Evolutionary conservation across 495 filamentous ascomycete species (phyloP).

Genomic region (Articulospora tetracladia): DNA sequence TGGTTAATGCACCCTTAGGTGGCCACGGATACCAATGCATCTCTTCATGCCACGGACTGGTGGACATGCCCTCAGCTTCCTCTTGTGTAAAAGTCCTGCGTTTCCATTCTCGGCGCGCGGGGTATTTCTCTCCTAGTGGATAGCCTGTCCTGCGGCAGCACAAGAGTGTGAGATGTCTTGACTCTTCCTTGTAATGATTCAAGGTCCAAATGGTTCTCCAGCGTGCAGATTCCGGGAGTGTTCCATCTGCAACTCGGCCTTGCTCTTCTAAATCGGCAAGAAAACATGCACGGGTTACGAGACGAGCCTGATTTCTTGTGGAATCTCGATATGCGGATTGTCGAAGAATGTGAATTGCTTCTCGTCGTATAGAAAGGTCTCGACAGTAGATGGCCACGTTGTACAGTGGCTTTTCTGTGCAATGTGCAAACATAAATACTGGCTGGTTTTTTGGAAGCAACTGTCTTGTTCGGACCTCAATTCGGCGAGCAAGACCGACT

Average conservation of each 20-base stretch:
- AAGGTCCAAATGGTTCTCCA: neutral
- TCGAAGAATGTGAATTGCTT: neutral
- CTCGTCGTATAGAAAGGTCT: neutral
- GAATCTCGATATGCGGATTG: neutral
- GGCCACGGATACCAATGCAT: slow-evolving; percentile 6
- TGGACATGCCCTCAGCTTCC: slow-evolving; percentile 1
- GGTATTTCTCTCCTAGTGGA: neutral
- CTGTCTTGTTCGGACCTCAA: neutral
- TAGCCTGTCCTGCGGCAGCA: neutral
- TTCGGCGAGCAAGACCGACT: neutral
- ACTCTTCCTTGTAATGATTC: neutral
- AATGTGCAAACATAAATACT: neutral
- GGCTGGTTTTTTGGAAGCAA: neutral
- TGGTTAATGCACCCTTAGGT: neutral
- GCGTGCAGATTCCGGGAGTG: neutral
- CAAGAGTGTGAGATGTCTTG: neutral
- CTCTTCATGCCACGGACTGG: neutral
- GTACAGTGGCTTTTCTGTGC: neutral
- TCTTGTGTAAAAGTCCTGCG: neutral
- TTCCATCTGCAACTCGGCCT: neutral
- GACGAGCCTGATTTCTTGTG: neutral
- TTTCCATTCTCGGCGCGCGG: neutral
- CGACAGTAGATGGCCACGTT: neutral
- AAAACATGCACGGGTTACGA: neutral
- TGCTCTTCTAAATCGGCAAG: neutral